Conservation (phyloP, 1,139 yeast species). For the Lodderomyces elongisporus region DNA sequence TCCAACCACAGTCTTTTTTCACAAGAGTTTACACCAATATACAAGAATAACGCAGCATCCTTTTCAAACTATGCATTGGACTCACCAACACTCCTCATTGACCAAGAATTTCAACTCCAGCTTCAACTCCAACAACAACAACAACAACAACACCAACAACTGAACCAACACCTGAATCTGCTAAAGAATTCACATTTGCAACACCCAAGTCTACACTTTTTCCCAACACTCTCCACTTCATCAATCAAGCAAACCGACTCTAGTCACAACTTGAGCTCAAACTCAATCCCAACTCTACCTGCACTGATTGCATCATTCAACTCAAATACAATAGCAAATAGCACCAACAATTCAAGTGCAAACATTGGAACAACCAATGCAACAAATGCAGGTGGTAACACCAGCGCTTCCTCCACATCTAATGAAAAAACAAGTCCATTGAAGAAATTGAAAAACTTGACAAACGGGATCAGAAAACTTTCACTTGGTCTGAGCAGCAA, state of each 20-base stretch:
- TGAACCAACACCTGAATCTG: too few species aligned
- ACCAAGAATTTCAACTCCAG: conserved; percentile 9
- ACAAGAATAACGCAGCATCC: conserved; percentile 14
- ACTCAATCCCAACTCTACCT: conserved; percentile 1
- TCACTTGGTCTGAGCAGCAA: conserved; percentile 16
- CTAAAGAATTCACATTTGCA: too few species aligned
- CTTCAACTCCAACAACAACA: conserved; percentile 3
- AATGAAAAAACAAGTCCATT: conserved; percentile 12
- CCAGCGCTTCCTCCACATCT: conserved; percentile 5
- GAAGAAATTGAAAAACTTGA: conserved; percentile 31
- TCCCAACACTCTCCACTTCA: conserved; percentile 16
- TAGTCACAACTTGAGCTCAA: neutral
- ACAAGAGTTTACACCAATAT: conserved; percentile 12
- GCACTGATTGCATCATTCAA: neutral
- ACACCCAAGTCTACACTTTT: conserved; percentile 12
- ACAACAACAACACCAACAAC: too few species aligned
- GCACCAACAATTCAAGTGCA: neutral
- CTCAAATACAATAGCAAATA: neutral
- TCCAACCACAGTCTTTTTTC: conserved; percentile 6
- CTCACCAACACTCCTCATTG: conserved; percentile 23
- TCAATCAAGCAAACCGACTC: neutral
- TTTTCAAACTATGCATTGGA: conserved; percentile 27
- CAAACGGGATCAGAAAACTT: conserved; percentile 33
- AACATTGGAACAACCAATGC: neutral
- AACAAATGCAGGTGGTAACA: neutral